Evolutionary conservation across 768 basidiomycete species (phyloP), one percentile per base, ranked within the genome.

Genomic region (Russula brevipes): DNA sequence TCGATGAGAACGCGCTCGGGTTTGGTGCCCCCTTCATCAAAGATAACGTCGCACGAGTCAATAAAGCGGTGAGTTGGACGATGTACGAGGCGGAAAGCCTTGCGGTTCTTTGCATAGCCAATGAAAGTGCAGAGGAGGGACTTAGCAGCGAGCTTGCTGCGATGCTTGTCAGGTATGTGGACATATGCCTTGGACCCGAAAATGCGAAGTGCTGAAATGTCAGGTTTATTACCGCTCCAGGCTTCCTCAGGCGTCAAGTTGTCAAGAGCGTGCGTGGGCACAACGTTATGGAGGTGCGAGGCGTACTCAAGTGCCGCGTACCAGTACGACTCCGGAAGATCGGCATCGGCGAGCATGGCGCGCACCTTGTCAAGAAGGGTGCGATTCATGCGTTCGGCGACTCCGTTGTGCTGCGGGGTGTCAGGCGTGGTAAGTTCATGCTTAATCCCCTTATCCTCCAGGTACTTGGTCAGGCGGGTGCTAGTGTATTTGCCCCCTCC

Each of bases 401-500:
- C 14, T 2, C 50, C 35, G 14, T 52, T 52, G 5, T 35, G 50
- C 33, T 52, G 41, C 0, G 39, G 36, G 12, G 54, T 57, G 19
- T 57, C 36, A 0, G 36, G 46, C 10, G 30, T 44, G 1, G 24
- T 55, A 2, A 55, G 19, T 6, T 42, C 39, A 46, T 68, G 60
- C 10, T 51, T 35, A 31, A 72, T 70, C 0, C 68, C 66, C 19
- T 68, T 63, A 5, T 39, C 55, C 2, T 36, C 5, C 1, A 69
- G 57, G 59, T 61, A 70, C 2, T 19, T 45, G 1, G 17, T 52
- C 65, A 62, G 4, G 24, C 4, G 11, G 44, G 14, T 19, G 54
- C 4, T 11, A n/a, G 62, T 39, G 46, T 69, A 75, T 63, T 76
- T 69, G 0, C 70, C 66, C 6, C 73, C 70, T 39, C 67, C 67